Conservation (phyloP, 345 rosid species). For the Salix udensis region DNA sequence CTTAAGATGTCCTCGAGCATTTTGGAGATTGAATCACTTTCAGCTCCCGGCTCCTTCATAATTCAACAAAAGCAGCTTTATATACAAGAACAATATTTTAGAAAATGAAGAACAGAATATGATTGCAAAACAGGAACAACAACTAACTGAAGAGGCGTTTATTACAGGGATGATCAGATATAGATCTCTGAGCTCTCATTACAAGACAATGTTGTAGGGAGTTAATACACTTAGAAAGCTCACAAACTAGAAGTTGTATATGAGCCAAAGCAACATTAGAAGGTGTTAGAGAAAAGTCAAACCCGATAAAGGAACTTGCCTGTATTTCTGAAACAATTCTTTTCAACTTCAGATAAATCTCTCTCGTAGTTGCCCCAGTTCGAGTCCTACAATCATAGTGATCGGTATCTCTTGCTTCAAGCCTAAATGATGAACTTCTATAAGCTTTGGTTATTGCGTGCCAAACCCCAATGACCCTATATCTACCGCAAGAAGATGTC, state of each 20-base stretch:
- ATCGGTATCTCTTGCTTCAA: slow-evolving; percentile 54
- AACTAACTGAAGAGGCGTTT: no score
- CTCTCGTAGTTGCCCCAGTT: slow-evolving; percentile 34
- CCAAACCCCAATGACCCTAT: no score
- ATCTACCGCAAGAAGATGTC: slow-evolving; percentile 38
- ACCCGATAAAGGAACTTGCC: no score
- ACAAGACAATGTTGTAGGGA: no score
- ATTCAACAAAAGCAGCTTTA: neutral
- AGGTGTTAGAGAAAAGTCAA: no score
- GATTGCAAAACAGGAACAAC: neutral
- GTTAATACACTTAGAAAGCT: no score
- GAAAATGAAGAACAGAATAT: neutral
- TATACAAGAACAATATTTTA: neutral
- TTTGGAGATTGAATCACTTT: slow-evolving; percentile 6
- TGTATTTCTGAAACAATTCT: slow-evolving; percentile 36
- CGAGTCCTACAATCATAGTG: slow-evolving; percentile 43
- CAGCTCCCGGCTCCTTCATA: slow-evolving; percentile 31
- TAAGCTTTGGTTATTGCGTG: slow-evolving; percentile 32
- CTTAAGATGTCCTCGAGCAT: slow-evolving; percentile 38
- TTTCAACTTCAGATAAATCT: slow-evolving; percentile 43
- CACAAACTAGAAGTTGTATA: no score
- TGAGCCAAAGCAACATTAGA: no score
- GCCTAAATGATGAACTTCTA: slow-evolving; percentile 35
- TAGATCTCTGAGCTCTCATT: no score
- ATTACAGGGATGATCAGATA: no score